Base-by-base conservation (phyloP, 2,329 filamentous ascomycete species). In the Ophiostoma sp. region DNA sequence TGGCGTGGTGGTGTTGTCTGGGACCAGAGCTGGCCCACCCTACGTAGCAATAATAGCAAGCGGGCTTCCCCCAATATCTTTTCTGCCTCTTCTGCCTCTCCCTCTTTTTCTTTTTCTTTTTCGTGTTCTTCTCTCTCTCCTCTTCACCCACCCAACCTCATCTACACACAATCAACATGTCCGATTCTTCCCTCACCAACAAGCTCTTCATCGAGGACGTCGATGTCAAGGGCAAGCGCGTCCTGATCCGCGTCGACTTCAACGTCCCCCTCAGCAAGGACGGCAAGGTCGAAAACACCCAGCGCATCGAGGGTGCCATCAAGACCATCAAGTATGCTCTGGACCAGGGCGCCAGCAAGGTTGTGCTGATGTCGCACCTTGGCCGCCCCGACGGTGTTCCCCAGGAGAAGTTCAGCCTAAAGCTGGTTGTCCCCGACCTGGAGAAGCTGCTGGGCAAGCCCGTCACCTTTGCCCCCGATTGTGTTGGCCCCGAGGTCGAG, bases 181-280 rank as follows among this genome's bases (percentile, higher is more conserved):
- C 99, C 95, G 65, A 67, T 23, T 67, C 65, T 27, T 98, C 95
- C 89, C 92, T 99, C 80, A 92, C 94, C 77, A 97, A 89, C 88
- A 99, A 99, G 88, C 92, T 99, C 77, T 92, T 93, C 76, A 97
- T 99, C 83, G 92, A 89, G 75, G 94, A 99, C 79, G 90, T 96
- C 78, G 94, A 99, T 83, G 87, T 99, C 83, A 96, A 97, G 89
- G 94, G 87, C 88, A 99, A 99, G 89, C 89, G 94, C 78, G 95
- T 98, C 82, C 87, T 99, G 78, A 97, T 99, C 81, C 91, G 95
- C 79, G 95, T 99, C 81, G 95, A 99, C 88, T 99, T 99, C 90
- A 99, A 99, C 83, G 96, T 99, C 71, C 95, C 95, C 74, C 93
- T 99, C 78, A 93, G 99, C 80, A 87, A 85, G 76, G 86, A 95